Evolutionary conservation across 1,139 yeast species (phyloP).

Genomic region (Candida sanyaensis): DNA sequence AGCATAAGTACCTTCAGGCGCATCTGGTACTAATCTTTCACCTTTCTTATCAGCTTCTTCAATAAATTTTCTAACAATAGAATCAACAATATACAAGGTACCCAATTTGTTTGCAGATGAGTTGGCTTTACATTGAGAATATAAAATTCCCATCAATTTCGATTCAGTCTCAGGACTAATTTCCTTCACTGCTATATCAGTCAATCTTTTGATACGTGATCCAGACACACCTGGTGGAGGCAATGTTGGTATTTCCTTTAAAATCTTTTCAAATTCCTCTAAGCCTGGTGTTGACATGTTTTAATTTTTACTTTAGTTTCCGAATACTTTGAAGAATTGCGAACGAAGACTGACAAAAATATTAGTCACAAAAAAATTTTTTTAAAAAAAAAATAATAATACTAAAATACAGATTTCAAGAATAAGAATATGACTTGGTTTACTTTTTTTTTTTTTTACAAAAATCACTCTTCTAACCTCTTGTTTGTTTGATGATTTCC

Average conservation of each 20-base stretch:
- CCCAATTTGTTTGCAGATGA: constrained; percentile 88
- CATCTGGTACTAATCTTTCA: constrained; percentile 44
- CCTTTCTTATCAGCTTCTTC: constrained; percentile 67
- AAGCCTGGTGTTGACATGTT: constrained; percentile 19
- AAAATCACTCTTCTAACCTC: neutral
- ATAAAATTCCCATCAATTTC: constrained; percentile 57
- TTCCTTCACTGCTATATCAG: constrained; percentile 74
- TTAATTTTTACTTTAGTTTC: neutral
- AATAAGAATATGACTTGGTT: neutral
- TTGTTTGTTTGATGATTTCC: neutral
- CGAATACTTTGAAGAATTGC: neutral
- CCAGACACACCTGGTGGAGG: constrained; percentile 97
- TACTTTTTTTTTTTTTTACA: neutral
- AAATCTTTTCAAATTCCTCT: constrained; percentile 68
- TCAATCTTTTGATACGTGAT: constrained; percentile 84
- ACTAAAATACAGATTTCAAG: neutral
- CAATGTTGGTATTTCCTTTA: constrained; percentile 72
- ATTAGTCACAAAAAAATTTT: neutral
- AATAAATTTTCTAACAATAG: constrained; percentile 82
- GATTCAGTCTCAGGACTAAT: constrained; percentile 51
- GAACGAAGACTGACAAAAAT: neutral
- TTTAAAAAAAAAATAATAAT: neutral
- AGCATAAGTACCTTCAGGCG: constrained; percentile 73
- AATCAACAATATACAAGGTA: constrained; percentile 86
- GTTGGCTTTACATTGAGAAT: constrained; percentile 70